phyloP scores from a whole-genome alignment of 768 basidiomycete genomes.

The Boletus vinaceobasis region DNA sequence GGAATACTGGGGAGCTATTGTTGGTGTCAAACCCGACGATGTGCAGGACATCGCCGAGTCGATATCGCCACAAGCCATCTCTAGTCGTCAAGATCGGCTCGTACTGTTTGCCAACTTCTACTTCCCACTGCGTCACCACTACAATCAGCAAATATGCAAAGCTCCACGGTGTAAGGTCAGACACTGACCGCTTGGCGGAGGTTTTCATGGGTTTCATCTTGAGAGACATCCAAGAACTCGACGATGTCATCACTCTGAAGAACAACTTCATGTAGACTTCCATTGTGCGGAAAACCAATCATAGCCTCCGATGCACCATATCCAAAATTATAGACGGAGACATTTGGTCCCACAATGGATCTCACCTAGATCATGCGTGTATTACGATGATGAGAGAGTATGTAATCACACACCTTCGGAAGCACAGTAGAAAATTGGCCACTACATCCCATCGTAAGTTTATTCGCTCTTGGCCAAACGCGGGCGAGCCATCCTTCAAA shows the following conservation, averaged over 20 bases:
- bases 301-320: constrained; percentile 14
- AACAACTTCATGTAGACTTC: constrained; percentile 11
- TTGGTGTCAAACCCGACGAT: constrained; percentile 15
- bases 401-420: constrained; percentile 8
- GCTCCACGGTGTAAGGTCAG: neutral
- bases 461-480: constrained; percentile 13
- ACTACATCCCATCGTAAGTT: constrained; percentile 5
- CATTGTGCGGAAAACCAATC: neutral
- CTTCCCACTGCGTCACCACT: constrained; percentile 12
- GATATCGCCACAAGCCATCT: constrained; percentile 24
- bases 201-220: constrained; percentile 9
- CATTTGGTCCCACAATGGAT: constrained; percentile 11
- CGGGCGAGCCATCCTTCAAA: constrained; percentile 15
- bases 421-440: constrained; percentile 8
- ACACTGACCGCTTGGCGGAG: constrained; percentile 16
- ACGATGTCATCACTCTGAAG: constrained; percentile 1
- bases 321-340: neutral
- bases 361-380: constrained; percentile 11
- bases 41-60: constrained; percentile 15
- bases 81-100: constrained; percentile 20
- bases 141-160: neutral
- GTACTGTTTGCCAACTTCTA: constrained; percentile 16
- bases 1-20: constrained; percentile 9
- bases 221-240: constrained; percentile 18
- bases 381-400: neutral